These are phyloP conservation scores for Dictyostelium discoideum DNA, from an alignment of 78 protist species.

Conservation along the genomic window dicty_2.7 NC_007091.3:4730001-4730500, in stretches of 20 bases:
- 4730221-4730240: constrained; percentile 31
- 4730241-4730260: constrained; percentile 71
- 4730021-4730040: not conserved
- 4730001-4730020: not conserved
- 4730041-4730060: constrained; percentile 35
- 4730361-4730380: not conserved
- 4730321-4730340: constrained; percentile 39
- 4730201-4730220: not conserved
- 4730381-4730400: not conserved
- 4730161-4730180: constrained; percentile 7
- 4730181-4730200: not conserved
- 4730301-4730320: constrained; percentile 29
- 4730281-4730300: constrained; percentile 28
- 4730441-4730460: constrained; percentile 60
- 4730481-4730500: not conserved
- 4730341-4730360: constrained; percentile 38
- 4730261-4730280: constrained; percentile 13
- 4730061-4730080: not conserved
- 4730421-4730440: not conserved
- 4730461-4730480: constrained; percentile 25
- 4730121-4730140: constrained; percentile 37
- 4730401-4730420: constrained; percentile 1
- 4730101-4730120: constrained; percentile 30
- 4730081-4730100: constrained; percentile 5
- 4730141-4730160: not conserved